phyloP scores from a whole-genome alignment of 1,284 basidiomycete species.

The Stygiomarasmius scandens region DNA sequence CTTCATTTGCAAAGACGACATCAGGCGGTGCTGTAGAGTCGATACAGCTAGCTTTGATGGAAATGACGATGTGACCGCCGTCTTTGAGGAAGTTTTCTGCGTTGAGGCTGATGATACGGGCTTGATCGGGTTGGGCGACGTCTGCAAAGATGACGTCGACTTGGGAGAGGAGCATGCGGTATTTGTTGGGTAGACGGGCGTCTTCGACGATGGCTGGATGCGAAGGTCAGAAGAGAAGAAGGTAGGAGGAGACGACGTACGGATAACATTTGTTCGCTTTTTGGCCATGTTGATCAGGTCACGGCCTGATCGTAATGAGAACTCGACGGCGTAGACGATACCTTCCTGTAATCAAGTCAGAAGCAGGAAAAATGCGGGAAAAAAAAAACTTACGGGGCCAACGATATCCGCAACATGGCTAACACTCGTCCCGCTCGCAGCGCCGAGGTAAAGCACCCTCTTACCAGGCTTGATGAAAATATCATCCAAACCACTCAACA shows the following conservation, averaged over 20 bases:
- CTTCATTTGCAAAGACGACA: slow-evolving; percentile 89
- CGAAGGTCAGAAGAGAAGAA: slow-evolving; percentile 5
- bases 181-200: slow-evolving; percentile 92
- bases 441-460: slow-evolving; percentile 98
- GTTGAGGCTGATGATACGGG: slow-evolving; percentile 92
- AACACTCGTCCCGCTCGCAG: slow-evolving; percentile 95
- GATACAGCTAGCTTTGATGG: slow-evolving; percentile 99
- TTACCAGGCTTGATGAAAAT: slow-evolving; percentile 94
- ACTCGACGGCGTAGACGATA: slow-evolving; percentile 97
- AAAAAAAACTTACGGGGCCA: slow-evolving; percentile 72
- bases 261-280: slow-evolving; percentile 99
- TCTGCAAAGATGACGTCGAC: slow-evolving; percentile 98
- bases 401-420: slow-evolving; percentile 99
- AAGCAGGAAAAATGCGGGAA: slow-evolving; percentile 10
- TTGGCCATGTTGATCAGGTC: slow-evolving; percentile 99
- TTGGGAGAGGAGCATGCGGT: slow-evolving; percentile 91
- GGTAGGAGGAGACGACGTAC: slow-evolving; percentile 49
- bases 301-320: slow-evolving; percentile 94
- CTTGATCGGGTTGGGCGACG: slow-evolving; percentile 98
- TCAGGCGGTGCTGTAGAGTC: slow-evolving; percentile 93
- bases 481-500: slow-evolving; percentile 93
- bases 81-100: slow-evolving; percentile 97
- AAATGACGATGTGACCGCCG: slow-evolving; percentile 91
- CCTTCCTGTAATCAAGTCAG: slow-evolving; percentile 68
- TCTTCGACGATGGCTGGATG: slow-evolving; percentile 93